Conservation (phyloP, 139 green algal species). For the Ettlia oleoabundans region DNA sequence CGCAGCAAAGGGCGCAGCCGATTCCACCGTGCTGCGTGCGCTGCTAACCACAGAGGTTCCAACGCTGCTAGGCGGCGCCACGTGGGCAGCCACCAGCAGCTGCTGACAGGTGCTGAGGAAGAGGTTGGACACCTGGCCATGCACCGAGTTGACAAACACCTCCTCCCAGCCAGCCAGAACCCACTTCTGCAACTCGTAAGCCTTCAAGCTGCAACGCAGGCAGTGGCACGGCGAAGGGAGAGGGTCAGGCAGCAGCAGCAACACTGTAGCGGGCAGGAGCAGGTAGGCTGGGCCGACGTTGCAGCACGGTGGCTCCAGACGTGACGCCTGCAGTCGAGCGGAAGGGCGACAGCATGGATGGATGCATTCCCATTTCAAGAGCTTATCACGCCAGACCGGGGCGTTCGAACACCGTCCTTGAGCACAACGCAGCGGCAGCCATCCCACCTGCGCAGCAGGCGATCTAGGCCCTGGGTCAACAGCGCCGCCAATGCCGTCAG, state of each 20-base stretch:
- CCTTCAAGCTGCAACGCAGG: conserved; percentile 55
- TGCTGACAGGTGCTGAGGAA: conserved; percentile 57
- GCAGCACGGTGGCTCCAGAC: no score
- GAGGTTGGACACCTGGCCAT: conserved; percentile 70
- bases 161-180: conserved; percentile 65
- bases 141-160: conserved; percentile 69
- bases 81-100: conserved; percentile 26
- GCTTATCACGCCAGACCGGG: no score
- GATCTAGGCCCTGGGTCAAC: conserved; percentile 5
- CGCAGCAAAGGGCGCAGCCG: conserved; percentile 17
- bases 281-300: no score
- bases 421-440: no score
- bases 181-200: conserved; percentile 61
- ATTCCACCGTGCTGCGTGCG: conserved; percentile 21
- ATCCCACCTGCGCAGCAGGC: conserved; percentile 32
- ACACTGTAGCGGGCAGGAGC: not conserved
- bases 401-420: no score
- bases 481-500: conserved; percentile 59
- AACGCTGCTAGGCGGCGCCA: not conserved
- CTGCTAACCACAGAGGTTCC: conserved; percentile 7
- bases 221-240: not conserved
- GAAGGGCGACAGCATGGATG: no score
- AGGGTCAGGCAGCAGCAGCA: not conserved
- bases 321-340: no score
- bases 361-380: no score